Base-by-base conservation (phyloP, 345 rosid genomes). In the Citropsis articulata region DNA sequence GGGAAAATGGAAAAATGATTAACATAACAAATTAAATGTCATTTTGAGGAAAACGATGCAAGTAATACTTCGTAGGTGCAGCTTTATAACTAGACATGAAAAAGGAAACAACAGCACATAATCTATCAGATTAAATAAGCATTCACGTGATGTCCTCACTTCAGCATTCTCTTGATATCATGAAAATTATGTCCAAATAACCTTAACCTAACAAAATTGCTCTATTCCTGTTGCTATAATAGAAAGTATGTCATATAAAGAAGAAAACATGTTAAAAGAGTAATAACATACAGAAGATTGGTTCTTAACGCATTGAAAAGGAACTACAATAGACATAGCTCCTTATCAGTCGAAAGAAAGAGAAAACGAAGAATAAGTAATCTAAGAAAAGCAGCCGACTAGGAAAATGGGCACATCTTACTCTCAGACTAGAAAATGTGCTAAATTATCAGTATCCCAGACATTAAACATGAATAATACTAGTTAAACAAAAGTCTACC, bases 401-500 rank as follows among this genome's bases (percentile, higher is more conserved):
- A 53, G 7, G 7, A 63, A 63, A 63, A 16, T 14, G 38, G 67
- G 67, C 9, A 25, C 4, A 63, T 63, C 36, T 28, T 63, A 63
- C 4, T 12, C 67, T 14, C 36, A 19, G 6, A 63, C 21, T 14
- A 14, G 9, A 63, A 63, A 28, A 63, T 4, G 35, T 30, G 35
- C 36, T 63, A 63, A 28, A 28, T 27, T 13, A 63, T 14, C 21
- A 16, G 25, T 65, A 31, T 63, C 68, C 40, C 9, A 31, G 40
- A 65, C 40, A 65, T 65, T 19, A 6, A 65, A 31, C 42, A 1
- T 16, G 68, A 65, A 31, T 31, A 18, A 19, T 65, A 33, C 42
- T 31, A 65, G 40, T 18, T 64, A 31, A 64, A 53, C 50, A 40
- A 27, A n/a, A 16, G 36, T 64, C 60, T 86, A 92, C 99, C 97